These are phyloP conservation scores for Chaetomium cochliodes DNA, from an alignment of 495 filamentous ascomycete species.

Conservation along the genomic window DNA sequence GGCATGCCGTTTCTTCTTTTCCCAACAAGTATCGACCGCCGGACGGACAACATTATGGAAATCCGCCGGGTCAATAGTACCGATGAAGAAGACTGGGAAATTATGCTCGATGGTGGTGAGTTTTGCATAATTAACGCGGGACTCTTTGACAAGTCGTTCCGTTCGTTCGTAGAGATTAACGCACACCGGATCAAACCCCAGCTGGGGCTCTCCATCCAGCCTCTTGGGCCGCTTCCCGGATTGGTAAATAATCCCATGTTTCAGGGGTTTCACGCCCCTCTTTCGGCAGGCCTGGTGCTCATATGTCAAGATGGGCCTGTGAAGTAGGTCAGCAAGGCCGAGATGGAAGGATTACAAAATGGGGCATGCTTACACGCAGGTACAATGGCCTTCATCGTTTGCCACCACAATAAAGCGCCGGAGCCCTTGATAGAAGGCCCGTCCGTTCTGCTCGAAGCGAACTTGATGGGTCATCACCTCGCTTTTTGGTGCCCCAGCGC, in stretches of 20 bases:
- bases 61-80: slow-evolving; percentile 35
- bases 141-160: slow-evolving; percentile 46
- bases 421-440: slow-evolving; percentile 43
- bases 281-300: slow-evolving; percentile 46
- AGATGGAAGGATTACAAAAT: too few species aligned
- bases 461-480: slow-evolving; percentile 35
- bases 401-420: slow-evolving; percentile 50
- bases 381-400: slow-evolving; percentile 48
- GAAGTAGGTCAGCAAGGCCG: slow-evolving; percentile 14
- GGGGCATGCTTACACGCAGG: slow-evolving; percentile 46
- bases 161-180: slow-evolving; percentile 33
- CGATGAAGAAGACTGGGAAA: slow-evolving; percentile 47
- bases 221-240: slow-evolving; percentile 30
- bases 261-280: slow-evolving; percentile 44
- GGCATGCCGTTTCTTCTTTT: slow-evolving; percentile 37
- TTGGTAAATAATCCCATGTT: slow-evolving; percentile 48
- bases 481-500: slow-evolving; percentile 28
- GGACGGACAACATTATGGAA: slow-evolving; percentile 38
- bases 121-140: slow-evolving; percentile 48
- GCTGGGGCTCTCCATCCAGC: slow-evolving; percentile 40
- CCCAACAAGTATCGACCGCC: slow-evolving; percentile 50
- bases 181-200: slow-evolving; percentile 44
- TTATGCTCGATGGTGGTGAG: slow-evolving; percentile 52
- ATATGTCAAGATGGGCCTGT: slow-evolving; percentile 51
- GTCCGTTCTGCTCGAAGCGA: slow-evolving; percentile 25